Evolutionary conservation across 1,284 basidiomycete species (phyloP).

Genomic region (Rhodotorula sp.): DNA sequence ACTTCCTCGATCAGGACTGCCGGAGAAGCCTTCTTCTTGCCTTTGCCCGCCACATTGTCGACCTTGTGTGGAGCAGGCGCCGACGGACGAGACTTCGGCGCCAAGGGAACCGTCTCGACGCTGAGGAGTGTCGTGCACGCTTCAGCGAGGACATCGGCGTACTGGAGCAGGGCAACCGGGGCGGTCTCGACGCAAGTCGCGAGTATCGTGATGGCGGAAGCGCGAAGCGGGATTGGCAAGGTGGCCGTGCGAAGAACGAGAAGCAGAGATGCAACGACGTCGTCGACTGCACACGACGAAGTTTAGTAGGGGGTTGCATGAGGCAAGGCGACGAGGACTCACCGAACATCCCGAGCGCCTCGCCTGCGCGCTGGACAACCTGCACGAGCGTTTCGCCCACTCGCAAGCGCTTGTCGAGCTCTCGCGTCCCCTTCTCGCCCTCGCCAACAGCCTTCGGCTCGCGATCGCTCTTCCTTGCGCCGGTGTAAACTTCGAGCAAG

Average conservation of each 20-base stretch:
- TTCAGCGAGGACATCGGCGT: slow-evolving; percentile 61
- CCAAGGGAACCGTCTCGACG: slow-evolving; percentile 55
- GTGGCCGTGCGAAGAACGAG: slow-evolving; percentile 59
- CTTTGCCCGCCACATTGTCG: slow-evolving; percentile 6
- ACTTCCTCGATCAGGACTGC: slow-evolving; percentile 13
- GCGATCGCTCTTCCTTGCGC: slow-evolving; percentile 6
- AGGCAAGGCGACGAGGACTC: slow-evolving; percentile 45
- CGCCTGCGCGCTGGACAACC: slow-evolving; percentile 72
- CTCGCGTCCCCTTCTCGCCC: slow-evolving; percentile 58
- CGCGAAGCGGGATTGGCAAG: slow-evolving; percentile 70
- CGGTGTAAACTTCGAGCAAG: slow-evolving; percentile 63
- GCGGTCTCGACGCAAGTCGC: slow-evolving; percentile 68
- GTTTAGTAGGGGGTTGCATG: slow-evolving; percentile 9
- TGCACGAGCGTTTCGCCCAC: slow-evolving; percentile 83
- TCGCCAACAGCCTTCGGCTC: slow-evolving; percentile 49
- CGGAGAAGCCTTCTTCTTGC: not conserved
- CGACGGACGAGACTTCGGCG: not conserved
- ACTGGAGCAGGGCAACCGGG: slow-evolving; percentile 63
- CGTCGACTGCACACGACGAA: slow-evolving; percentile 56
- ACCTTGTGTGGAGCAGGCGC: slow-evolving; percentile 20
- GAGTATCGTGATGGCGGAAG: slow-evolving; percentile 78
- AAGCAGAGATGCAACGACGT: slow-evolving; percentile 69
- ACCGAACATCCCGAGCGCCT: slow-evolving; percentile 69
- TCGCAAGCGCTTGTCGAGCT: slow-evolving; percentile 74
- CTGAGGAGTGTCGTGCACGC: slow-evolving; percentile 76